Conservation (phyloP, 805 yeast species). For the Schwanniomyces pseudopolymorphus region DNA sequence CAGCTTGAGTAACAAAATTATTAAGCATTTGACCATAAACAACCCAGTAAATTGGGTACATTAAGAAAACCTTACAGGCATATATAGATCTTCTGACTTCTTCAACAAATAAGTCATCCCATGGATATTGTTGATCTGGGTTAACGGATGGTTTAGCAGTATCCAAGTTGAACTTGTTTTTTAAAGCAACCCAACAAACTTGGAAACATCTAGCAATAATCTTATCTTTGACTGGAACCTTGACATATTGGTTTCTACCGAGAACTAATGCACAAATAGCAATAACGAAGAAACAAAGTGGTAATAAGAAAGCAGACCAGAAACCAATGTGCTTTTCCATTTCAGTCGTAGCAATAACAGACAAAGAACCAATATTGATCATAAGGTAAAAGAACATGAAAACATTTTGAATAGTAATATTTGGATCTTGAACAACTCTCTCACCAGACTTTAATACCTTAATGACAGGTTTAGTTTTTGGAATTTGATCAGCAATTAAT, state of each 20-base stretch:
- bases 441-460: slow-evolving; percentile 40
- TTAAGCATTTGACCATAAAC: slow-evolving; percentile 70
- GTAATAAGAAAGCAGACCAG: slow-evolving; percentile 75
- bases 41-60: slow-evolving; percentile 74
- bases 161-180: slow-evolving; percentile 49
- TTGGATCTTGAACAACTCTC: slow-evolving; percentile 55
- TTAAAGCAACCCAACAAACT: slow-evolving; percentile 40
- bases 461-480: slow-evolving; percentile 39
- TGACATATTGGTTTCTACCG: slow-evolving; percentile 59
- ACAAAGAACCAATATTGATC: slow-evolving; percentile 73
- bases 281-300: slow-evolving; percentile 57
- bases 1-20: slow-evolving; percentile 74
- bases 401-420: slow-evolving; percentile 67
- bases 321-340: slow-evolving; percentile 64
- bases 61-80: slow-evolving; percentile 72
- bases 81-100: slow-evolving; percentile 63
- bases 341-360: slow-evolving; percentile 76
- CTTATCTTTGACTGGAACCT: slow-evolving; percentile 60
- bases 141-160: slow-evolving; percentile 59
- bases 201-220: slow-evolving; percentile 55
- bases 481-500: slow-evolving; percentile 64
- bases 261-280: slow-evolving; percentile 49
- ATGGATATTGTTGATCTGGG: slow-evolving; percentile 47
- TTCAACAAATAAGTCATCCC: slow-evolving; percentile 73
- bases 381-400: slow-evolving; percentile 76